These are phyloP conservation scores for Hypoxylon sp. DNA, from an alignment of 2,329 filamentous ascomycete genomes.

Conservation along the genomic window DNA sequence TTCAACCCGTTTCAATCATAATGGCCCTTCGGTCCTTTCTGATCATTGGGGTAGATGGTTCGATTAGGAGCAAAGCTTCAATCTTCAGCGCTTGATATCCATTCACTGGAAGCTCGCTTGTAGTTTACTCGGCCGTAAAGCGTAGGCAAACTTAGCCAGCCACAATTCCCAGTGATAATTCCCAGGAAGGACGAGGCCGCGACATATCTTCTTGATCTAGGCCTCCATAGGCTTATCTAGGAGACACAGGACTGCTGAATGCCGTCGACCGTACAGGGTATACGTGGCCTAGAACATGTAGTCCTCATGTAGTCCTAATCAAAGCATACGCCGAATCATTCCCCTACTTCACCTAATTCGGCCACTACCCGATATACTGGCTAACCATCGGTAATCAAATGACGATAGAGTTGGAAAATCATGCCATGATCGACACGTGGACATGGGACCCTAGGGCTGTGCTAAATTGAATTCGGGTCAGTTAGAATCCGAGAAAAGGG, in stretches of 20 bases:
- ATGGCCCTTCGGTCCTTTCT: slow-evolving; percentile 44
- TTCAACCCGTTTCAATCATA: slow-evolving; percentile 47
- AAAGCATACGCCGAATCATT: slow-evolving; percentile 35
- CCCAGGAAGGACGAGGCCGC: slow-evolving; percentile 27
- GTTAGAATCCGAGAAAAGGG: slow-evolving; percentile 26
- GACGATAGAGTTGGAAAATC: slow-evolving; percentile 36
- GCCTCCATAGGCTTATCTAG: slow-evolving; percentile 34
- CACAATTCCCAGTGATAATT: slow-evolving; percentile 24
- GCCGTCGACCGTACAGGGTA: slow-evolving; percentile 44
- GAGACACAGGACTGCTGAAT: slow-evolving; percentile 45
- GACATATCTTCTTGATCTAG: slow-evolving; percentile 40
- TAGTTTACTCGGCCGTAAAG: slow-evolving; percentile 44
- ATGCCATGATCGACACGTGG: slow-evolving; percentile 41
- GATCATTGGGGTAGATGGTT: slow-evolving; percentile 17
- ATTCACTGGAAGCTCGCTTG: slow-evolving; percentile 30
- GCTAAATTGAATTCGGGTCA: slow-evolving; percentile 40
- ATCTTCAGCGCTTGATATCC: slow-evolving; percentile 18
- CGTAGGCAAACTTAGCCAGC: slow-evolving; percentile 41
- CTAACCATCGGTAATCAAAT: slow-evolving; percentile 34
- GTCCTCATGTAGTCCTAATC: slow-evolving; percentile 33
- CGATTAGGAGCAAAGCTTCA: slow-evolving; percentile 17
- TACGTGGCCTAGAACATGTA: slow-evolving; percentile 42
- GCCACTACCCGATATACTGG: slow-evolving; percentile 41
- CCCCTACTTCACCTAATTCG: slow-evolving; percentile 39
- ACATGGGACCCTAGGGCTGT: slow-evolving; percentile 37